Conservation (phyloP, 2,329 filamentous ascomycete genomes). For the Diaporthe sp. region DNA sequence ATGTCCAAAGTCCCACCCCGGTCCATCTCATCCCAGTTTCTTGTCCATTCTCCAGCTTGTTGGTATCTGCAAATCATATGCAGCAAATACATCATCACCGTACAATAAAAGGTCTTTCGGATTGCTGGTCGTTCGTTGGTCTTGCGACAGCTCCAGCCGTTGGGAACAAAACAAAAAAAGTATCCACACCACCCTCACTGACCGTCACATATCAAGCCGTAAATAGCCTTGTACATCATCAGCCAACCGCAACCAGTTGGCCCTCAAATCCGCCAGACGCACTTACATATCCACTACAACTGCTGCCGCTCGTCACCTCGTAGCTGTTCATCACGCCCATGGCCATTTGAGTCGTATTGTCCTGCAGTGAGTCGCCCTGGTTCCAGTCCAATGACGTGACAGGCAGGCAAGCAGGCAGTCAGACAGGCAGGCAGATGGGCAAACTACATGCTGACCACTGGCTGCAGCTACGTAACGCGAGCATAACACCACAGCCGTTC, state of each 20-base stretch:
- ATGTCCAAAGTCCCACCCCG: not conserved
- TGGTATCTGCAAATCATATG: constrained; percentile 38
- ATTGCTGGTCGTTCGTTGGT: constrained; percentile 28
- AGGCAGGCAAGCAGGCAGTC: not conserved
- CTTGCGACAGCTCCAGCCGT: not conserved
- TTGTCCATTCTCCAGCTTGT: constrained; percentile 34
- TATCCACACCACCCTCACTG: constrained; percentile 25
- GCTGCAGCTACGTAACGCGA: not conserved
- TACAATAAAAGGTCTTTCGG: constrained; percentile 1
- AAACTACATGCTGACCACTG: not conserved
- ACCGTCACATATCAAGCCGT: constrained; percentile 20
- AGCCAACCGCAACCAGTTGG: not conserved
- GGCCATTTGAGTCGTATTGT: not conserved
- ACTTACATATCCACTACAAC: constrained; percentile 16
- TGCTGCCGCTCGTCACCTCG: constrained; percentile 6
- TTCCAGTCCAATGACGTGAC: constrained; percentile 7
- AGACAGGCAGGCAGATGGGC: not conserved
- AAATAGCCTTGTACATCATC: constrained; percentile 35
- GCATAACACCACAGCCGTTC: not conserved
- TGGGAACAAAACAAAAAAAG: not conserved
- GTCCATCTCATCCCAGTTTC: not conserved
- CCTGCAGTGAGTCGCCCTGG: constrained; percentile 22
- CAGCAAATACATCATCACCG: constrained; percentile 44
- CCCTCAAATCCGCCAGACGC: not conserved
- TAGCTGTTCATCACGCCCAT: not conserved